These are phyloP conservation scores for Keithomyces neogunnii DNA, from an alignment of 2,329 filamentous ascomycete genomes.

Conservation along the genomic window DNA sequence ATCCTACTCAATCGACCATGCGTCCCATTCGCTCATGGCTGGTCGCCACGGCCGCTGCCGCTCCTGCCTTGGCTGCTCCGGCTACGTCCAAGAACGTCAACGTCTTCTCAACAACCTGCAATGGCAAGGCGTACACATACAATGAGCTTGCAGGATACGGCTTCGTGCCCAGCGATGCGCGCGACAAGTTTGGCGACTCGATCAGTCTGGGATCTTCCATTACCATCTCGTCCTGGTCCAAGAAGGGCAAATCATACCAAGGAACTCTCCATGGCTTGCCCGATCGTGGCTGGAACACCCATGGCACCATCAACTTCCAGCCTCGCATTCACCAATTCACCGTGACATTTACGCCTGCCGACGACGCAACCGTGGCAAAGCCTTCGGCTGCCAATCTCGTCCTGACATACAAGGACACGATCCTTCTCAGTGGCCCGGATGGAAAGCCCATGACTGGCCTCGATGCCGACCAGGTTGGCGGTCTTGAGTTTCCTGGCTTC, in stretches of 20 bases:
- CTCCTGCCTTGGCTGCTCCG: neutral
- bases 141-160: constrained; percentile 60
- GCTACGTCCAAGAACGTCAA: neutral
- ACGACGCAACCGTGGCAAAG: constrained; percentile 38
- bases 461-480: constrained; percentile 47
- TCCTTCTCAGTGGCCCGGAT: constrained; percentile 55
- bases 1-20: neutral
- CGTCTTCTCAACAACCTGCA: constrained; percentile 34
- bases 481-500: constrained; percentile 47
- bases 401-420: constrained; percentile 55
- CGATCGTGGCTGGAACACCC: constrained; percentile 66
- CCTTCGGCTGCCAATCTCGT: constrained; percentile 53
- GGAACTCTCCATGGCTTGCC: constrained; percentile 57
- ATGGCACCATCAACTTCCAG: constrained; percentile 62
- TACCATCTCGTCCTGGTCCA: constrained; percentile 54
- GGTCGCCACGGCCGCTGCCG: neutral
- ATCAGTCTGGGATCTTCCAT: constrained; percentile 59
- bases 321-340: constrained; percentile 60
- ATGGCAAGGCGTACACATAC: constrained; percentile 56
- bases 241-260: constrained; percentile 43
- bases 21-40: neutral
- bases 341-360: constrained; percentile 47
- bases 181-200: constrained; percentile 62
- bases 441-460: constrained; percentile 55
- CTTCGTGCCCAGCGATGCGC: constrained; percentile 44